Conservation (phyloP, 306 rosid genomes). For the Dicorynia guianensis region DNA sequence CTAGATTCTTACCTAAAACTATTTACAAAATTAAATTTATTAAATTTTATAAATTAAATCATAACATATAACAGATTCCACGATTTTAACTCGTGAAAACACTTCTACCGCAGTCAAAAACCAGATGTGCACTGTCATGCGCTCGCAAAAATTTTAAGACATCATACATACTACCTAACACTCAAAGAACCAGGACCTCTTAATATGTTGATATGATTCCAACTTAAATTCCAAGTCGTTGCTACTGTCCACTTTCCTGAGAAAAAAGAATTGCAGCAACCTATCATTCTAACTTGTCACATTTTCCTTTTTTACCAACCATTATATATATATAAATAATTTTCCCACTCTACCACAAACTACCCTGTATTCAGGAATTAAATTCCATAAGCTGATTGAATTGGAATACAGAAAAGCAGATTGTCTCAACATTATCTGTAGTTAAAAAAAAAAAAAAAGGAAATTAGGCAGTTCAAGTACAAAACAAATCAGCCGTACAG, state of each 20-base stretch:
- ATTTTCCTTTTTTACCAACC: conserved; percentile 17
- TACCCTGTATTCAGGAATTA: conserved; percentile 4
- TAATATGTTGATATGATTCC: no score
- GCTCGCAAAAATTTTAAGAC: no score
- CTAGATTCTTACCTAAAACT: no score
- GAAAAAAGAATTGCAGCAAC: background rate
- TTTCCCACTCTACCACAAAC: conserved; percentile 5
- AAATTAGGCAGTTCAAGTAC: background rate
- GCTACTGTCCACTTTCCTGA: conserved; percentile 2
- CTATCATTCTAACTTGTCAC: no score
- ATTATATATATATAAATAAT: background rate
- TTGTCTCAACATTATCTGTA: conserved; percentile 2
- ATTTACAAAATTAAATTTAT: no score
- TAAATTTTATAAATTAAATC: no score
- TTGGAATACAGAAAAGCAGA: background rate
- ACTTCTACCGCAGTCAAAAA: no score
- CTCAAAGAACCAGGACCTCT: no score
- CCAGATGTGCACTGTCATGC: background rate
- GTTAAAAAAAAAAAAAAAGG: background rate
- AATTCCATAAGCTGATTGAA: no score
- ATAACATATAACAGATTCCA: no score
- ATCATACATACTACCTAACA: no score
- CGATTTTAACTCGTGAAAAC: no score
- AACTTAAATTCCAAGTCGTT: background rate
- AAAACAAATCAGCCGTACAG: background rate